These are phyloP conservation scores for Beauveria caledonica DNA, from an alignment of 2,329 filamentous ascomycete species.

Conservation along the genomic window DNA sequence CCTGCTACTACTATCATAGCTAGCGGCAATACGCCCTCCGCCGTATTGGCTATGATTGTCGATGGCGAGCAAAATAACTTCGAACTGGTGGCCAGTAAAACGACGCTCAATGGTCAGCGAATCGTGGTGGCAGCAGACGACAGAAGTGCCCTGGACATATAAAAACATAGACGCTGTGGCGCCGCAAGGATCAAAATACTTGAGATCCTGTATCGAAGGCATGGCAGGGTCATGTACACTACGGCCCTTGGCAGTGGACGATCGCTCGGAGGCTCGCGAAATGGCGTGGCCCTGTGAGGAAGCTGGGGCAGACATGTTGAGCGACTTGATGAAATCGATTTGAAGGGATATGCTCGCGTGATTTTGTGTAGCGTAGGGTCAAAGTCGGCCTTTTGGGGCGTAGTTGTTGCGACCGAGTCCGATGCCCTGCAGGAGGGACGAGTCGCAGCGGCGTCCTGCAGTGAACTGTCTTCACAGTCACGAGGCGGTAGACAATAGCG, in stretches of 20 bases:
- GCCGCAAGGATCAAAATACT: constrained; percentile 75
- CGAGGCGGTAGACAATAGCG: constrained; percentile 19
- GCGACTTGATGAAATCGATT: constrained; percentile 25
- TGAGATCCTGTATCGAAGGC: constrained; percentile 39
- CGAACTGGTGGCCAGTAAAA: constrained; percentile 75
- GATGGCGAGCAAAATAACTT: constrained; percentile 75
- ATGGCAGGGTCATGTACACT: constrained; percentile 36
- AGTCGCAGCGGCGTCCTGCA: constrained; percentile 17
- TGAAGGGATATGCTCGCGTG: neutral
- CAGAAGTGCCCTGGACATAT: constrained; percentile 72
- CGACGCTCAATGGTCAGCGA: constrained; percentile 80
- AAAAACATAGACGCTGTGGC: constrained; percentile 87
- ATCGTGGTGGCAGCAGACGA: constrained; percentile 88
- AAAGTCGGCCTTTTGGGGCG: constrained; percentile 10
- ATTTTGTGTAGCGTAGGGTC: constrained; percentile 11
- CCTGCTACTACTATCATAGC: constrained; percentile 84
- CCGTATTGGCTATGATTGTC: constrained; percentile 88
- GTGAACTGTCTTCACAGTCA: constrained; percentile 13
- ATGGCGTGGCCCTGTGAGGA: constrained; percentile 51
- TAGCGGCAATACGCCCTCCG: constrained; percentile 78
- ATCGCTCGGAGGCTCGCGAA: constrained; percentile 49
- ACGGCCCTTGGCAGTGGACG: constrained; percentile 38
- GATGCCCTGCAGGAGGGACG: constrained; percentile 18
- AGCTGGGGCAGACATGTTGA: constrained; percentile 50
- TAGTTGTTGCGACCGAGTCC: constrained; percentile 6